These are phyloP conservation scores for Rubia balearica DNA, from an alignment of 305 asterid species.

Conservation along the genomic window DNA sequence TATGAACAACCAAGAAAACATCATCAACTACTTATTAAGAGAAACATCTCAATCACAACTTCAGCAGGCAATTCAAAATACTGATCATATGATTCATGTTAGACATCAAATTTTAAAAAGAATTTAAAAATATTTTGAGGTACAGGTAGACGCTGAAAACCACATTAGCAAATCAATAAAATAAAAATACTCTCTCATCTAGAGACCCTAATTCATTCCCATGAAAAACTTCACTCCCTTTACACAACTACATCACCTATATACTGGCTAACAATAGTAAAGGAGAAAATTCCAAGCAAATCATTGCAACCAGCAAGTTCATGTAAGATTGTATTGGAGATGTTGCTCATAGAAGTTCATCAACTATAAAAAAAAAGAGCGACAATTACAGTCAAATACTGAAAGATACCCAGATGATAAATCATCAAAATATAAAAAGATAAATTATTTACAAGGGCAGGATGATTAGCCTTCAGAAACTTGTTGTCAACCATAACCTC, in stretches of 20 bases:
- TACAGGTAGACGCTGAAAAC: no score
- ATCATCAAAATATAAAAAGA: not conserved
- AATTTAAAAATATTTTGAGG: no score
- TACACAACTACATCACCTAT: slow-evolving; percentile 34
- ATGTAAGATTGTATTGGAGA: slow-evolving; percentile 48
- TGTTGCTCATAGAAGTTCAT: slow-evolving; percentile 71
- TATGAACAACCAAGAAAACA: no score
- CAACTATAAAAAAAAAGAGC: slow-evolving; percentile 37
- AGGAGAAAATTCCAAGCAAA: not conserved
- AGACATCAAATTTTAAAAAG: no score
- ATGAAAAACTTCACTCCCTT: slow-evolving; percentile 13
- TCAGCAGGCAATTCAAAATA: no score
- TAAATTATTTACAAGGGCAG: slow-evolving; percentile 43
- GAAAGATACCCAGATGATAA: not conserved
- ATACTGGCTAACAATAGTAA: not conserved
- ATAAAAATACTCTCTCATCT: no score
- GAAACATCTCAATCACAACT: no score
- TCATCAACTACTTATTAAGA: no score
- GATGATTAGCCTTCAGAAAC: slow-evolving; percentile 62
- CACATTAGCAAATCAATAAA: no score
- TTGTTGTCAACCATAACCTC: slow-evolving; percentile 67
- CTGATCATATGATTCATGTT: no score
- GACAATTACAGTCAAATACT: no score
- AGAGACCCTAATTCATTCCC: no score
- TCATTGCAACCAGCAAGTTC: slow-evolving; percentile 6